Percentiles rank a stretch among this genome's conserved stretches.
These are phyloP conservation scores for Euclidium syriacum DNA, from an alignment of 345 rosid species.

Conservation along the genomic window DNA sequence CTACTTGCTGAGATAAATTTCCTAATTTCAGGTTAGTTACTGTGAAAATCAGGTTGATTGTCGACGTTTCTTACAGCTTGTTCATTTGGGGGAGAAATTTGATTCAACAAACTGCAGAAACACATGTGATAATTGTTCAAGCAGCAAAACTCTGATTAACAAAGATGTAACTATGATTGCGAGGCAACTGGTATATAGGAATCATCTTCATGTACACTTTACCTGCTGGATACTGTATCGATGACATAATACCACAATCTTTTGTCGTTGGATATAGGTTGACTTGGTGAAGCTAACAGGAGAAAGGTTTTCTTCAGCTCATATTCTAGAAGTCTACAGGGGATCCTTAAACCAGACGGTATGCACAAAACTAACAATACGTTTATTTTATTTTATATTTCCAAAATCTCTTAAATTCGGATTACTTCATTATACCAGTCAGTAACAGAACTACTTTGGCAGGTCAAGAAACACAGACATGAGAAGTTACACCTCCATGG, in stretches of 20 bases:
- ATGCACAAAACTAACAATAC: too few species aligned
- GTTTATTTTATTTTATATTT: too few species aligned
- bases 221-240: conserved; percentile 14
- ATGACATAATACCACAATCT: too few species aligned
- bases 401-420: too few species aligned
- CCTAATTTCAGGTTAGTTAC: conserved; percentile 72
- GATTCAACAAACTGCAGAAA: conserved; percentile 61
- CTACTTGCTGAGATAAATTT: conserved; percentile 6
- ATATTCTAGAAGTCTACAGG: conserved; percentile 87
- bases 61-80: conserved; percentile 79
- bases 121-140: conserved; percentile 90
- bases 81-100: conserved; percentile 94
- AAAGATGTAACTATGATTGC: conserved; percentile 83
- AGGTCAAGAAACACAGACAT: conserved; percentile 90
- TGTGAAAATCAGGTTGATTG: conserved; percentile 96
- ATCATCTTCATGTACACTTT: background rate
- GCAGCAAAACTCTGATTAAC: conserved; percentile 50
- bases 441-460: too few species aligned
- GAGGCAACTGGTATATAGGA: conserved; percentile 79
- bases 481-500: conserved; percentile 82
- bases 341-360: conserved; percentile 88
- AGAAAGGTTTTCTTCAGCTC: conserved; percentile 82
- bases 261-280: conserved; percentile 41
- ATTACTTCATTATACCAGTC: too few species aligned
- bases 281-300: conserved; percentile 77